phyloP scores from a whole-genome alignment of 345 rosid species.

The Euclidium syriacum region DNA sequence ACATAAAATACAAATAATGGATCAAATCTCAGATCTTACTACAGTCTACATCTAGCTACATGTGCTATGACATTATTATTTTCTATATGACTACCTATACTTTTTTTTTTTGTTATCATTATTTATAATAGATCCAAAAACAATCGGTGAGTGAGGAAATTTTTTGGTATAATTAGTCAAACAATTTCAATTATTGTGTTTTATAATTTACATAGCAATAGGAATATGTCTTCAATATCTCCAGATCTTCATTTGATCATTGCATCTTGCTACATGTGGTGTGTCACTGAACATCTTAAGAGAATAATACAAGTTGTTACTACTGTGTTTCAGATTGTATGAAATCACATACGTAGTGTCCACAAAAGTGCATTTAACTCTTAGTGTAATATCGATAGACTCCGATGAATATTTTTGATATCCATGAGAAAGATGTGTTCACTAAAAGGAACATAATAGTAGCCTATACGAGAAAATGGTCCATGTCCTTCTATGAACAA shows the following conservation, averaged over 20 bases:
- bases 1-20: constrained; percentile 10
- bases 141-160: background rate
- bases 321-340: no score
- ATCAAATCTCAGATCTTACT: constrained; percentile 33
- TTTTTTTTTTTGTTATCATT: background rate
- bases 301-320: no score
- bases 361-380: no score
- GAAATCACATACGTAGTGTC: no score
- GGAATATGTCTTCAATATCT: constrained; percentile 12
- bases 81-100: background rate
- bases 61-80: constrained; percentile 29
- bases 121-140: constrained; percentile 7
- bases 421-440: no score
- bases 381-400: no score
- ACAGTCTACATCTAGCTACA: constrained; percentile 27
- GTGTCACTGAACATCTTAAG: no score
- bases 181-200: constrained; percentile 16
- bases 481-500: no score
- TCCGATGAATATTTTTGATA: no score
- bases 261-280: constrained; percentile 20
- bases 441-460: no score
- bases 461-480: no score
- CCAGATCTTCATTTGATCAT: constrained; percentile 6
- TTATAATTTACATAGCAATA: background rate
- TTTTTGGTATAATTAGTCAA: constrained; percentile 1